Conservation (phyloP, 768 basidiomycete species). For the Russula vinacea region DNA sequence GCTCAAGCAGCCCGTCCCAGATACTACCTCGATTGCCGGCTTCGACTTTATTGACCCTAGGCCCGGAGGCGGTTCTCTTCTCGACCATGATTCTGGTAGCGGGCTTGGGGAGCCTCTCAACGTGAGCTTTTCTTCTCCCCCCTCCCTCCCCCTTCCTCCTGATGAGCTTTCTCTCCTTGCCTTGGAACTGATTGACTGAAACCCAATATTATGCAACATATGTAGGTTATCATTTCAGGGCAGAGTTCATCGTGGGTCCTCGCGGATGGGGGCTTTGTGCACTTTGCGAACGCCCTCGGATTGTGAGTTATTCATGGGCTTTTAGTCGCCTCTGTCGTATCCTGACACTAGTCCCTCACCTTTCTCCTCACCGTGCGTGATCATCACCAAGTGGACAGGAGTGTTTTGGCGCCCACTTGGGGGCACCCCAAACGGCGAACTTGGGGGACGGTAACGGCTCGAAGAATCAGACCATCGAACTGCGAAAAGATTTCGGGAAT, state of each 20-base stretch:
- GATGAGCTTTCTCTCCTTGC: background rate
- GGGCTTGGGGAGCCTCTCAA: conserved; percentile 29
- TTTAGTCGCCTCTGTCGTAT: background rate
- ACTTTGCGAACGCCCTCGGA: conserved; percentile 25
- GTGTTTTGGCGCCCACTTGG: conserved; percentile 38
- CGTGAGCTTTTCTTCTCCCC: background rate
- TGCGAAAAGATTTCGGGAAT: conserved; percentile 45
- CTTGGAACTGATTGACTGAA: background rate
- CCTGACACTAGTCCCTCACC: background rate
- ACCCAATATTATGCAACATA: background rate
- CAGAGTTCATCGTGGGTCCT: conserved; percentile 24
- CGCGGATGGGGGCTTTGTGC: conserved; percentile 24
- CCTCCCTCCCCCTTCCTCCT: too few species aligned
- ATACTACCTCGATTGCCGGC: background rate
- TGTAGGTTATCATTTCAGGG: conserved; percentile 27
- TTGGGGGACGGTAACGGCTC: conserved; percentile 49
- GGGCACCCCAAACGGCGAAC: conserved; percentile 42
- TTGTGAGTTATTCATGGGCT: conserved; percentile 18
- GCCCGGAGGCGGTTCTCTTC: conserved; percentile 1
- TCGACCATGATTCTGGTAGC: background rate
- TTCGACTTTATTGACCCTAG: conserved; percentile 1
- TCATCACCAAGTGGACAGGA: conserved; percentile 29
- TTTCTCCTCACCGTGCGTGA: background rate
- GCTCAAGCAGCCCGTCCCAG: background rate
- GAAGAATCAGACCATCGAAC: conserved; percentile 44